Percentiles rank a stretch among this genome's conserved stretches.
Conservation (phyloP, 352 stramenopile species). For the Phytopythium montanum region DNA sequence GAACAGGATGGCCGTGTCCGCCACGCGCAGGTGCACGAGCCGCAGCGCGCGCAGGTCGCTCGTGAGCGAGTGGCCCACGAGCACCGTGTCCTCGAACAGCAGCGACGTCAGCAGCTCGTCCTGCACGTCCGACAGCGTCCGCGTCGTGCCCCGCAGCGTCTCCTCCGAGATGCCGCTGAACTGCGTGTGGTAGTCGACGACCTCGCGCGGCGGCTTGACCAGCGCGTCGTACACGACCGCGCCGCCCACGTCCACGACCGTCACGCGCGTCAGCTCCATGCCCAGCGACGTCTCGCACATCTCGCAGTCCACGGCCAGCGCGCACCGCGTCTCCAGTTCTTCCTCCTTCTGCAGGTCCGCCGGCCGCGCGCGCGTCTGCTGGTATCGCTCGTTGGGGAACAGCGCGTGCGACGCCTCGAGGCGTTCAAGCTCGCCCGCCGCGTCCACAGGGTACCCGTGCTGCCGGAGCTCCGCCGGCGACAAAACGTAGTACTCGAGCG, state of each 20-base stretch:
- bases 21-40: constrained; percentile 65
- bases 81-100: constrained; percentile 68
- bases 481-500: constrained; percentile 53
- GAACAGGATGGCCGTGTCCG: constrained; percentile 81
- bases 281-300: constrained; percentile 89
- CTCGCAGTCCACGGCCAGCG: constrained; percentile 87
- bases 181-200: constrained; percentile 89
- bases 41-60: constrained; percentile 79
- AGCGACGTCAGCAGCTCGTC: constrained; percentile 46
- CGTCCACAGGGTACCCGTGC: constrained; percentile 62
- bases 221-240: constrained; percentile 78
- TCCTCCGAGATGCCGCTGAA: constrained; percentile 87
- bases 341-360: not conserved
- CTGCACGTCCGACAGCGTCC: constrained; percentile 73
- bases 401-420: constrained; percentile 26
- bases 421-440: constrained; percentile 54
- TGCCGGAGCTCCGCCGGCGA: constrained; percentile 62
- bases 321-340: constrained; percentile 12
- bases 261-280: constrained; percentile 81
- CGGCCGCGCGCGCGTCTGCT: constrained; percentile 4
- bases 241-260: constrained; percentile 56
- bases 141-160: constrained; percentile 49
- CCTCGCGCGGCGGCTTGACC: constrained; percentile 78
- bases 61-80: constrained; percentile 86
- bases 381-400: constrained; percentile 1